phyloP scores from a whole-genome alignment of 2,329 filamentous ascomycete genomes.

The Sarocladium oryzae region DNA sequence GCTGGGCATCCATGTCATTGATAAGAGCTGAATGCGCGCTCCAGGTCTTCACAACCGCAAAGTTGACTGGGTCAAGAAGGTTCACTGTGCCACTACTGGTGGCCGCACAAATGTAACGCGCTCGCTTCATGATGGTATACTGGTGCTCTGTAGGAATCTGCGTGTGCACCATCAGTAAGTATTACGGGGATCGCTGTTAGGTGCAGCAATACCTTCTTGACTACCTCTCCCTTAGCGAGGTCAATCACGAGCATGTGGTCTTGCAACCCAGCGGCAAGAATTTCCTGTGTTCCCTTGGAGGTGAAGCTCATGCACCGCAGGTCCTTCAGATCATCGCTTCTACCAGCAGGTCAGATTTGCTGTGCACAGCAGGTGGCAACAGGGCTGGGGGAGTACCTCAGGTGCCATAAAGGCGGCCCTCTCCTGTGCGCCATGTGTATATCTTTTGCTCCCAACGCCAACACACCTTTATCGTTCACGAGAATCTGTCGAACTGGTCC shows the following conservation, averaged over 20 bases:
- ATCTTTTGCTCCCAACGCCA: constrained; percentile 75
- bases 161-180: not conserved
- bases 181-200: no score
- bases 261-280: constrained; percentile 84
- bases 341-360: constrained; percentile 25
- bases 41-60: constrained; percentile 79
- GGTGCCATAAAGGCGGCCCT: constrained; percentile 82
- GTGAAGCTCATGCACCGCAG: constrained; percentile 94
- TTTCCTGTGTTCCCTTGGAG: constrained; percentile 73
- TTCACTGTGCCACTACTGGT: constrained; percentile 77
- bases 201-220: constrained; percentile 48
- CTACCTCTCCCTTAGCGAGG: constrained; percentile 62
- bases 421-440: constrained; percentile 83
- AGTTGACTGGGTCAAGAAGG: constrained; percentile 73
- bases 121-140: constrained; percentile 89
- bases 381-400: constrained; percentile 47
- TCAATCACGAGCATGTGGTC: constrained; percentile 75
- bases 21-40: constrained; percentile 83
- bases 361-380: not conserved
- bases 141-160: constrained; percentile 65
- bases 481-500: constrained; percentile 81
- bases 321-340: constrained; percentile 72
- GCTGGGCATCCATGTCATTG: constrained; percentile 95
- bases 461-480: constrained; percentile 83
- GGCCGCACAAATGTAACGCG: constrained; percentile 85